A percentile compares a stretch with the other conserved stretches of the same genome.
These are phyloP conservation scores for Coleophoma crateriformis DNA, from an alignment of 2,329 filamentous ascomycete genomes.

Conservation along the genomic window DNA sequence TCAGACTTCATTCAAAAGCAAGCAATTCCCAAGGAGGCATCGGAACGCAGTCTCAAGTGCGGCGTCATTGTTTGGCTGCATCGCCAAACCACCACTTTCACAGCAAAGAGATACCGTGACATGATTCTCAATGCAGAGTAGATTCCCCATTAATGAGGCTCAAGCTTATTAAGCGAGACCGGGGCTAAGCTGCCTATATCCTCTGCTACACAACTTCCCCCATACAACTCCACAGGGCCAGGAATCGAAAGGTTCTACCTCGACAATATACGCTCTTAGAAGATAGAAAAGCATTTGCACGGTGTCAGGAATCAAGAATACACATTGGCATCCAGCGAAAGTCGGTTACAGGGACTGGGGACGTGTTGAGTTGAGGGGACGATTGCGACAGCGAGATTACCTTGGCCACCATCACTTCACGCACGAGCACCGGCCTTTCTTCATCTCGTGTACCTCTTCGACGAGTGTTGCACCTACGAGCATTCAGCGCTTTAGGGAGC, in stretches of 20 bases:
- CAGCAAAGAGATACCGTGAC: too few species aligned
- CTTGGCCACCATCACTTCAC: too few species aligned
- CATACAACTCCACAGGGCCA: slow-evolving; percentile 18
- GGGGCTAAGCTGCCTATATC: slow-evolving; percentile 14
- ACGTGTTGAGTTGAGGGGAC: slow-evolving; percentile 6
- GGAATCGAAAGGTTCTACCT: slow-evolving; percentile 3
- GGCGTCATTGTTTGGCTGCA: too few species aligned
- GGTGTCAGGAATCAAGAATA: slow-evolving; percentile 4
- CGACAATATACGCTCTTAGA: not conserved
- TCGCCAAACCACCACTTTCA: too few species aligned
- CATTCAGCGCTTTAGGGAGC: too few species aligned
- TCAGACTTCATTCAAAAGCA: too few species aligned
- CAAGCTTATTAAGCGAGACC: slow-evolving; percentile 15
- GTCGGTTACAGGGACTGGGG: slow-evolving; percentile 7
- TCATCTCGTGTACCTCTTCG: too few species aligned
- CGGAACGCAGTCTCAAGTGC: too few species aligned
- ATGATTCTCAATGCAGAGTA: too few species aligned
- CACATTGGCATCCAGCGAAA: slow-evolving; percentile 6
- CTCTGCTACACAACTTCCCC: slow-evolving; percentile 14
- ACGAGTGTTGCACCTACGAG: too few species aligned
- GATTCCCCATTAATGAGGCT: not conserved
- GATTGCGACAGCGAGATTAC: not conserved
- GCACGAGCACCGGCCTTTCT: too few species aligned
- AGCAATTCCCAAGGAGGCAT: too few species aligned
- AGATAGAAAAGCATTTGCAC: not conserved